Evolutionary conservation across 208 protist species (phyloP).

Genomic region (Balamuthia mandrillaris): DNA sequence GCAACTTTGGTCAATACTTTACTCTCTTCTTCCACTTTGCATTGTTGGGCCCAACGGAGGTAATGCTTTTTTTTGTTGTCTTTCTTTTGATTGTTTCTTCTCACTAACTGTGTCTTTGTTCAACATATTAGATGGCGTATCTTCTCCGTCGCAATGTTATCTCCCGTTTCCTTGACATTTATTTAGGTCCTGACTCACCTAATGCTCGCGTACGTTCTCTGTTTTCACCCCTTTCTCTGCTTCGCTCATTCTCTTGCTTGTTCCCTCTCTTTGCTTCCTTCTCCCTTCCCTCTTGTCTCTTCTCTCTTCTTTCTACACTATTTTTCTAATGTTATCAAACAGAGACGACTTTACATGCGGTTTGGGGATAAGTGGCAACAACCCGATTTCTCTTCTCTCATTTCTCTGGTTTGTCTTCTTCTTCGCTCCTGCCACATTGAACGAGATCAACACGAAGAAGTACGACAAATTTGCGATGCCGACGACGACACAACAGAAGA

Average conservation of each 20-base stretch:
- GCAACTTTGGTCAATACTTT: conserved; percentile 14
- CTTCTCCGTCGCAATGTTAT: not conserved
- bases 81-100: not conserved
- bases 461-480: not conserved
- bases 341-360: not conserved
- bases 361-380: not conserved
- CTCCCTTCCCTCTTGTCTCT: no score
- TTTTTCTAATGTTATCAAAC: no score
- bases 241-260: no score
- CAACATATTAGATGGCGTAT: not conserved
- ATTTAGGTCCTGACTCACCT: not conserved
- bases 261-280: no score
- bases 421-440: not conserved
- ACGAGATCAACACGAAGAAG: not conserved
- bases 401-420: not conserved
- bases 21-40: conserved; percentile 18
- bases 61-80: not conserved
- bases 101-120: not conserved
- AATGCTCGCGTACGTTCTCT: not conserved
- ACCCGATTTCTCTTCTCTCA: conserved; percentile 2
- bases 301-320: no score
- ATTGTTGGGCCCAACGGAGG: not conserved
- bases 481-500: not conserved
- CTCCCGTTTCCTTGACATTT: not conserved
- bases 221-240: no score